Percentiles rank a stretch among this genome's conserved stretches.
phyloP scores from a whole-genome alignment of 164 flowering plant genomes.

The Berberis thunbergii region DNA sequence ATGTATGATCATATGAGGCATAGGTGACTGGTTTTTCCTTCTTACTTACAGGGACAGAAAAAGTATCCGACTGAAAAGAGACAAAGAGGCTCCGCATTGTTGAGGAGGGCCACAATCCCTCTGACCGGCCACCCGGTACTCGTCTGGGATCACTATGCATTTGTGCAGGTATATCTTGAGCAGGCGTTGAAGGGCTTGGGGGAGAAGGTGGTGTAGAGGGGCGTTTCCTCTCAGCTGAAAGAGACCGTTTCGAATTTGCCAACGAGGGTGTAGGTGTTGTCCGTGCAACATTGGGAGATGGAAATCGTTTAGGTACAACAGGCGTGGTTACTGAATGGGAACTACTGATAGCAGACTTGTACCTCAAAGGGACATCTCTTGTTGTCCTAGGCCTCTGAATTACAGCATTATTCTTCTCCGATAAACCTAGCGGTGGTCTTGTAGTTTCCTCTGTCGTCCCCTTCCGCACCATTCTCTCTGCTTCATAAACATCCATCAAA shows the following conservation, averaged over 20 bases:
- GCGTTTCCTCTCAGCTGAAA: slow-evolving; percentile 73
- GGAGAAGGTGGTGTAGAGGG: slow-evolving; percentile 74
- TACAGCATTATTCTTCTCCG: slow-evolving; percentile 41
- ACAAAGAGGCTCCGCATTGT: slow-evolving; percentile 80
- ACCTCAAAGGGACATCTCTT: slow-evolving; percentile 63
- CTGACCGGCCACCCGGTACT: slow-evolving; percentile 33
- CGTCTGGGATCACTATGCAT: slow-evolving; percentile 31
- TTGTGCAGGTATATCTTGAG: slow-evolving; percentile 39
- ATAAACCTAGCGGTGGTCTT: slow-evolving; percentile 49
- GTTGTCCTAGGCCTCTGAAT: slow-evolving; percentile 24
- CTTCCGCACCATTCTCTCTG: slow-evolving; percentile 32
- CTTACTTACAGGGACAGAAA: slow-evolving; percentile 61
- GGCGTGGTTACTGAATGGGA: slow-evolving; percentile 37
- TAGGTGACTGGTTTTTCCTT: slow-evolving; percentile 57
- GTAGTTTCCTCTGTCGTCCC: slow-evolving; percentile 28
- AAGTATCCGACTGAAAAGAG: slow-evolving; percentile 76
- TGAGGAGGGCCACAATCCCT: slow-evolving; percentile 78
- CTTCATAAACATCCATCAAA: slow-evolving; percentile 77
- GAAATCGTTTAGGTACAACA: slow-evolving; percentile 37
- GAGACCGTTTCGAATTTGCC: slow-evolving; percentile 46
- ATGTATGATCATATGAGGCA: slow-evolving; percentile 40
- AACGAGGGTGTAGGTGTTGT: slow-evolving; percentile 23
- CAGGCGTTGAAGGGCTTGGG: slow-evolving; percentile 50
- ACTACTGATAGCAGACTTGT: slow-evolving; percentile 29
- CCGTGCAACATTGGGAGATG: slow-evolving; percentile 55